Evolutionary conservation across 1,284 basidiomycete genomes (phyloP), one percentile per base, ranked within the genome.

Genomic region (Grifola frondosa): DNA sequence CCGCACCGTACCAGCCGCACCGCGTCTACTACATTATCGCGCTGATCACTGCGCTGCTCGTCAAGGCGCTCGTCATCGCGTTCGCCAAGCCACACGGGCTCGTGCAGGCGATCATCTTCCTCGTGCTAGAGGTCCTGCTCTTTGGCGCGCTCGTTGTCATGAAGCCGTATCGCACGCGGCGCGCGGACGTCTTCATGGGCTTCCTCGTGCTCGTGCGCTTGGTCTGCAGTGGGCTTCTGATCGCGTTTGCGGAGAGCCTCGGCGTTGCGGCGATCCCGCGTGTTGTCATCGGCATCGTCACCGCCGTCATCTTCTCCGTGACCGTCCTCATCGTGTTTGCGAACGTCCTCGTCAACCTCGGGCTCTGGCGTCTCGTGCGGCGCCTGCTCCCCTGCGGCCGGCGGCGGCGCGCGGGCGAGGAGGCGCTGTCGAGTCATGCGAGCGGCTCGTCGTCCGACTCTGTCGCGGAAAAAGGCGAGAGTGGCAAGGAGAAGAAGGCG

Each of bases 51-150:
- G 74, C 77, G 17, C 67, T 79, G 32, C 63, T 88, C 50, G 56
- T 83, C 49, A 84, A 83, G 53, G 77, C 91, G 0, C 66, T 84
- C 22, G 81, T 93, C 60, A 84, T 88, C 52, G 78, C 84, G 1
- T 88, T 91, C 51, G 88, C 76, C 5, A 73, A 82, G 36, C 56
- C 62, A 5, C 78, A 77, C 45, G 87, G 84, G 4, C 75, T 79
- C 53, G 80, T 78, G 0, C 92, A 96, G 58, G 71, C 92, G 36
- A 75, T 87, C 49, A 67, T 82, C 24, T 73, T 89, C 44, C 64
- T 94, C 43, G 67, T 85, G 48, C 64, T 88, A 35, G 92, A 96
- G 62, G 60, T 78, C 32, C 61, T 78, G 23, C 61, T 86, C 10
- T 67, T 94, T 21, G 60, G 77, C 34, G 63, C 71, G 1, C 61